Base-by-base conservation (phyloP, 1,284 basidiomycete genomes). In the Clitocybe nebularis region DNA sequence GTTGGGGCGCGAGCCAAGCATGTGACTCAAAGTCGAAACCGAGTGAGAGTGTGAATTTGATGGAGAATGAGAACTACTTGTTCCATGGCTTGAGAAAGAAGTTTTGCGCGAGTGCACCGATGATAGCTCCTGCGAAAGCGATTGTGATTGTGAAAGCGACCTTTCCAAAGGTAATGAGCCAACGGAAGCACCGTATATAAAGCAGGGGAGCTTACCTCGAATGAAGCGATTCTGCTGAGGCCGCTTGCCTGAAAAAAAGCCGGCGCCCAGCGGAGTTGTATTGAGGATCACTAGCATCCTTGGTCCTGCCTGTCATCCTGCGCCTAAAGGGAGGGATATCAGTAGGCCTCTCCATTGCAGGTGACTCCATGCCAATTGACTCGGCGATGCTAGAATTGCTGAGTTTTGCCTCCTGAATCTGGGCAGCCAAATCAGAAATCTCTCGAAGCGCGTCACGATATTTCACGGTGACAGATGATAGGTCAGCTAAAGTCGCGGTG, bases 121-220 rank as follows among this genome's bases (percentile, higher is more conserved):
- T 54, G 86, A 93, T 52, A 93, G 81, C 79, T 95, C 91, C 89
- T 93, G 92, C 69, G 92, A 93, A 55, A 93, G 82, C 72, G 92
- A 93, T 71, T 84, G 79, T 59, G 88, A 91, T 68, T 87, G 84
- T 71, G 82, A 85, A 54, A 86, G 80, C 78, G 88, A 88, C 76
- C 84, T 84, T 56, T 38, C 46, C 45, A 43, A 19, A 43, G 24
- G 41, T 9, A 32, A 41, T 30, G 53, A 41, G 50, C 39, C 55
- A 46, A 41, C 33, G 11, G 24, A 46, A 34, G 34, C 13, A 43
- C 37, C 34, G 22, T 42, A 23, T 16, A 36, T 52, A 32, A 25
- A 47, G 56, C 53, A n/a, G 32, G 42, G 32, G 47, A 39, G 55
- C 63, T 58, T 64, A 84, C 84, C 86, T 88, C 76, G 79, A 74